These are phyloP conservation scores for Echeveria elegans DNA, from an alignment of 164 flowering plant species.

Conservation along the genomic window DNA sequence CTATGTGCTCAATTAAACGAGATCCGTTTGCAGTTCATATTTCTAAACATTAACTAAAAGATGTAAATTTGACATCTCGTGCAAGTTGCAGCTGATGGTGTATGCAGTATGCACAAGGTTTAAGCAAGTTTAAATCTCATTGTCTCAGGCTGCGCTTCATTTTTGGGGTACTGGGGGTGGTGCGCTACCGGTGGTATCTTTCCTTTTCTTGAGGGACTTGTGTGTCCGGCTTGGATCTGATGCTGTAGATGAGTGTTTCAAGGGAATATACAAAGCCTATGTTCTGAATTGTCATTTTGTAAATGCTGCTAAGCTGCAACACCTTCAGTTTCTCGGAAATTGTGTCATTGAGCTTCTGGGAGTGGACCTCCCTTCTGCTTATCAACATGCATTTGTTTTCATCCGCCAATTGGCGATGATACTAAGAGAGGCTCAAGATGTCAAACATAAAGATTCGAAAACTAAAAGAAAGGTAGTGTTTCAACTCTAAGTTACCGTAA, in stretches of 20 bases:
- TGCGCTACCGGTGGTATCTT: constrained; percentile 74
- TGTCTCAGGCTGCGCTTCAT: constrained; percentile 69
- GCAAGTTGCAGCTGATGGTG: too few species aligned
- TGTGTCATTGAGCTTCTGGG: constrained; percentile 70
- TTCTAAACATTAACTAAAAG: too few species aligned
- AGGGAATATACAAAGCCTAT: constrained; percentile 89
- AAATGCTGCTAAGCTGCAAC: constrained; percentile 70
- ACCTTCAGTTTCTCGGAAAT: constrained; percentile 73
- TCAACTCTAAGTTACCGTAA: too few species aligned
- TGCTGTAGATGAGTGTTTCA: constrained; percentile 72
- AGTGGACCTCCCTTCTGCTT: constrained; percentile 68
- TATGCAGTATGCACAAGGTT: not conserved
- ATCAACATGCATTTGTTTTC: constrained; percentile 85
- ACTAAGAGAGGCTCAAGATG: constrained; percentile 58
- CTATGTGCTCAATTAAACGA: too few species aligned
- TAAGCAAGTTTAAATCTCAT: not conserved
- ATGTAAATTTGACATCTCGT: too few species aligned
- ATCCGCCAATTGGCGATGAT: constrained; percentile 87
- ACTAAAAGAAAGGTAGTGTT: constrained; percentile 4
- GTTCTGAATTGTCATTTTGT: constrained; percentile 69
- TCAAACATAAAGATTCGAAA: constrained; percentile 53
- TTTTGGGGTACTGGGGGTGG: constrained; percentile 97
- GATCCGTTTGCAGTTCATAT: too few species aligned
- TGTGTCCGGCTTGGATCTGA: constrained; percentile 85
- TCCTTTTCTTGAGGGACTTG: constrained; percentile 70